Conservation (phyloP, 2,329 filamentous ascomycete genomes). For the Cryphonectria parasitica region DNA sequence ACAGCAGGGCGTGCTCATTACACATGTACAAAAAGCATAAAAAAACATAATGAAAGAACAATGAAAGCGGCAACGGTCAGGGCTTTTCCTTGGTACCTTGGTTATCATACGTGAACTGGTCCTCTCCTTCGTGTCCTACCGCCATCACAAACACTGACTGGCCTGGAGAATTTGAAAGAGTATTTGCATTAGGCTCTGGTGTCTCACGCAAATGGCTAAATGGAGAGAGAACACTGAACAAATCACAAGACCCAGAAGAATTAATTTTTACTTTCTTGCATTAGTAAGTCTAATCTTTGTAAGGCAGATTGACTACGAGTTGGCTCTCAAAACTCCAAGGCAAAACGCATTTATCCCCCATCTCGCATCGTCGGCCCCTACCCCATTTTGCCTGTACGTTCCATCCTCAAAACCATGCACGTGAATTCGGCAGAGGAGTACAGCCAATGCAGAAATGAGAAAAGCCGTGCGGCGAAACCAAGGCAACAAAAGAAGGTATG, state of each 20-base stretch:
- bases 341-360: neutral
- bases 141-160: neutral
- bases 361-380: neutral
- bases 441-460: constrained; percentile 19
- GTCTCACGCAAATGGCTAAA: neutral
- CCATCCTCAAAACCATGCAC: neutral
- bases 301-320: constrained; percentile 20
- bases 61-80: neutral
- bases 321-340: constrained; percentile 22
- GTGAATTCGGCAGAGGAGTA: neutral
- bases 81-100: neutral
- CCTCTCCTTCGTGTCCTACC: neutral
- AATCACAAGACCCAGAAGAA: neutral
- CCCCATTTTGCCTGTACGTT: constrained; percentile 5
- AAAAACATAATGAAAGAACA: neutral
- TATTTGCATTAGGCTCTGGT: neutral
- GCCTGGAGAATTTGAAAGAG: neutral
- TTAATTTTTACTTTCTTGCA: constrained; percentile 22
- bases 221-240: too few species aligned
- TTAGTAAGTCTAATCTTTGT: constrained; percentile 25
- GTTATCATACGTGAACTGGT: too few species aligned
- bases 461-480: constrained; percentile 11
- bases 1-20: neutral
- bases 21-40: neutral
- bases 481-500: neutral